Evolutionary conservation across 768 basidiomycete genomes (phyloP), one percentile per base, ranked within the genome.

Genomic region (Dendrothele bispora): DNA sequence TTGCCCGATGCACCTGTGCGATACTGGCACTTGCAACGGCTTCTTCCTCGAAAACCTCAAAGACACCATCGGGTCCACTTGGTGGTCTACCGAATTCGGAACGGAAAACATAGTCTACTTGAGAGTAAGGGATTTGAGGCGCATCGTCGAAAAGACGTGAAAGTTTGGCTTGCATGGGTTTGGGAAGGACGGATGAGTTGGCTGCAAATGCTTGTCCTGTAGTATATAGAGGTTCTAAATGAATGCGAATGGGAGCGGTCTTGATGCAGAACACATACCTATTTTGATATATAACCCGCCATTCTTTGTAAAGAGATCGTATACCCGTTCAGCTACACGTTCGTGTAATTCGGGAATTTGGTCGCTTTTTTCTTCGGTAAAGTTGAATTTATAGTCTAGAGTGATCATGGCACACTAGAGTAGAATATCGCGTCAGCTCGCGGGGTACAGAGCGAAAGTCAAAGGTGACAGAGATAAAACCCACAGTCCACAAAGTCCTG

Each of bases 21-120:
- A 98, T 86, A 55, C 88, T 90, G 2, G 95, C 95, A 51, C 88
- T 91, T 0, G 94, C 94, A 1, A 90, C 70, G 0, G 94, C 85
- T 2, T 77, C 60, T 51, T 83, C 75, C 46, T 92, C 87, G 51
- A 97, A 95, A 10, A 77, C 68, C 28, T 83, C 83, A 56, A 95
- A 95, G 2, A 93, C 67, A 15, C 88, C 89, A 21, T 75, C 78
- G 1, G 88, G 85, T 0, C 83, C 81, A 29, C 76, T 66, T 1
- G 84, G 86, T 1, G 79, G 78, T 2, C 75, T 66, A 1, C 86
- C 86, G 7, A 91, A 84, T 59, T 93, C 87, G 26, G 74, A 67
- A 26, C 69, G 56, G 57, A 94, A 86, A 4, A 93, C 89, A 6
- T 75, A 65, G 4, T 78, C 72, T 29, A 95, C 74, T 44, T 80